These are phyloP conservation scores for Saccharum hybrid DNA, from an alignment of 202 grass and related monocot species.

Conservation along the genomic window DNA sequence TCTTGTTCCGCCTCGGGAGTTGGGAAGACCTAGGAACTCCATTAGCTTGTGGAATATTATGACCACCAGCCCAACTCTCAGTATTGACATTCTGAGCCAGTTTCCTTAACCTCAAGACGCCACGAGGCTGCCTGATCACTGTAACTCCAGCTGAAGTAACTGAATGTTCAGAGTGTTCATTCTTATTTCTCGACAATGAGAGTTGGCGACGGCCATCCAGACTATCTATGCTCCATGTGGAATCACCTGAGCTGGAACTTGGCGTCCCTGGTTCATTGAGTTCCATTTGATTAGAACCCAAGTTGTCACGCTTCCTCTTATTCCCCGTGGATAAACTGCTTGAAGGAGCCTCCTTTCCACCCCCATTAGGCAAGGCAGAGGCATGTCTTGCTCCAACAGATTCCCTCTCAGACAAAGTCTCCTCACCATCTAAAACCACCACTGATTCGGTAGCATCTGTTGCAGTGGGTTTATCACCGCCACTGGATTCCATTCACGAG, in stretches of 20 bases:
- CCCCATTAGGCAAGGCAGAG: conserved; percentile 45
- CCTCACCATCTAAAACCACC: conserved; percentile 68
- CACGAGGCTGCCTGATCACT: conserved; percentile 49
- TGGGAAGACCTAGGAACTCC: conserved; percentile 44
- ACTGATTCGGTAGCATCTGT: conserved; percentile 56
- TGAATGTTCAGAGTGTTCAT: conserved; percentile 43
- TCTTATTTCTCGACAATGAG: conserved; percentile 43
- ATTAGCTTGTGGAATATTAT: conserved; percentile 47
- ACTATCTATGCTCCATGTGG: conserved; percentile 57
- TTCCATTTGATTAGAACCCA: conserved; percentile 51
- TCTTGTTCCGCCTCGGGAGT: conserved; percentile 48
- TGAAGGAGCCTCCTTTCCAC: conserved; percentile 53
- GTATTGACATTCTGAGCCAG: conserved; percentile 35
- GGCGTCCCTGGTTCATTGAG: conserved; percentile 44
- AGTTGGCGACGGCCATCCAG: conserved; percentile 28
- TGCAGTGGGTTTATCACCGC: conserved; percentile 49
- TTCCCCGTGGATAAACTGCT: conserved; percentile 50
- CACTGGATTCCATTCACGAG: conserved; percentile 75
- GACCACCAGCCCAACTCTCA: conserved; percentile 34
- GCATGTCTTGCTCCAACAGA: conserved; percentile 46
- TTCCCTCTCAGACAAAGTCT: conserved; percentile 55
- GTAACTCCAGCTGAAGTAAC: conserved; percentile 45
- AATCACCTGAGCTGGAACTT: conserved; percentile 52
- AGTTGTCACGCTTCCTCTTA: conserved; percentile 61
- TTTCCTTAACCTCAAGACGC: conserved; percentile 60